A percentile compares a stretch with the other conserved stretches of the same genome.
Evolutionary conservation across 75 land plant genomes (phyloP).

Genomic region (Isoetes taiwanensis): DNA sequence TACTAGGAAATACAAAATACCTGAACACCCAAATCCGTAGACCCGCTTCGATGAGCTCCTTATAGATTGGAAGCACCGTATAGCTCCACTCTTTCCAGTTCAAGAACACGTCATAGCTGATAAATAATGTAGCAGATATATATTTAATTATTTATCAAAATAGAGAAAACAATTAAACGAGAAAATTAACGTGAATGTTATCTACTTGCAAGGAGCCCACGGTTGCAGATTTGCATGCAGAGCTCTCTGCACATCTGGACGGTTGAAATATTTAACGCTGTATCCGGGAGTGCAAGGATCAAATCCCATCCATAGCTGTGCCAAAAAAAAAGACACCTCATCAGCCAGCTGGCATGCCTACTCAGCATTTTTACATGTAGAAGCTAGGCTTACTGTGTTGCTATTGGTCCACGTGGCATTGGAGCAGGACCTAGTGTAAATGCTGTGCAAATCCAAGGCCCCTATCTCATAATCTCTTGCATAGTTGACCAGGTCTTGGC

Average conservation of each 20-base stretch:
- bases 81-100: slow-evolving; percentile 64
- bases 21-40: slow-evolving; percentile 83
- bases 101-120: slow-evolving; percentile 42
- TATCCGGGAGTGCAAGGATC: slow-evolving; percentile 73
- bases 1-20: slow-evolving; percentile 29
- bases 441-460: slow-evolving; percentile 55
- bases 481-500: slow-evolving; percentile 34
- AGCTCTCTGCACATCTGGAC: slow-evolving; percentile 60
- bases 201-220: slow-evolving; percentile 35
- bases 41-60: slow-evolving; percentile 70
- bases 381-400: slow-evolving; percentile 24
- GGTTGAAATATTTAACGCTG: slow-evolving; percentile 55
- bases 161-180: no score
- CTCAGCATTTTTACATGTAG: slow-evolving; percentile 20
- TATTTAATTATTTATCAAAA: no score
- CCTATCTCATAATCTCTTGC: slow-evolving; percentile 45
- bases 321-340: not conserved
- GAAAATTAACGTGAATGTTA: slow-evolving; percentile 67
- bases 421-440: slow-evolving; percentile 54
- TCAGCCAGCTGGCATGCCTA: not conserved
- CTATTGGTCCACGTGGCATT: not conserved
- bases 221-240: slow-evolving; percentile 39
- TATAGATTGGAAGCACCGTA: slow-evolving; percentile 77
- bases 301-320: slow-evolving; percentile 26
- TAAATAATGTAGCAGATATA: no score